Conservation (phyloP, 2,329 filamentous ascomycete species). For the Aspergillus jensenii region DNA sequence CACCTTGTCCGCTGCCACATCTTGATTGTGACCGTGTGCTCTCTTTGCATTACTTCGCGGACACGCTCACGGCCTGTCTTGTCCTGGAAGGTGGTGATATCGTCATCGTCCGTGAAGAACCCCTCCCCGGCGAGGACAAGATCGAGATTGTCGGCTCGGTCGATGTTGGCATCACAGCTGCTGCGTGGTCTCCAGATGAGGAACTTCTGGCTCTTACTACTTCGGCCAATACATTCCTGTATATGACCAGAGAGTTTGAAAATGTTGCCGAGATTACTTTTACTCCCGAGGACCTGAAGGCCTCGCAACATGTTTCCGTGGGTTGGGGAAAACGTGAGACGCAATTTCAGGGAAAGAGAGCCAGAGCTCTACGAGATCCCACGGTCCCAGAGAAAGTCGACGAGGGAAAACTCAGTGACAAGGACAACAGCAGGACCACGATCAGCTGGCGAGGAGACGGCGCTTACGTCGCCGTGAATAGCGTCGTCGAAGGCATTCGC, state of each 20-base stretch:
- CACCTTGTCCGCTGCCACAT: constrained; percentile 74
- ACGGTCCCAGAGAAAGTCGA: constrained; percentile 93
- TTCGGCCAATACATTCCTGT: constrained; percentile 72
- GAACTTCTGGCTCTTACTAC: constrained; percentile 85
- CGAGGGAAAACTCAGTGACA: constrained; percentile 70
- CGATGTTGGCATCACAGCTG: constrained; percentile 85
- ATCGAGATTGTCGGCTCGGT: constrained; percentile 96
- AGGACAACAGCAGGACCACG: constrained; percentile 69
- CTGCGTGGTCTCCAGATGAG: constrained; percentile 92
- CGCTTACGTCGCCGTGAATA: constrained; percentile 83
- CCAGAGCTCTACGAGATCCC: constrained; percentile 82
- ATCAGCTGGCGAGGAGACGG: constrained; percentile 97
- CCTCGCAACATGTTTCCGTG: constrained; percentile 92
- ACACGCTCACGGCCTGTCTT: constrained; percentile 74
- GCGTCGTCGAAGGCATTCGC: constrained; percentile 65
- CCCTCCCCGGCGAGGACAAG: constrained; percentile 65
- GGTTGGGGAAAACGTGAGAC: constrained; percentile 99
- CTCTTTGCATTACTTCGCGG: constrained; percentile 80
- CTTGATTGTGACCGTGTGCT: constrained; percentile 73
- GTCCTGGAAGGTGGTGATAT: constrained; percentile 91
- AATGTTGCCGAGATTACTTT: constrained; percentile 74
- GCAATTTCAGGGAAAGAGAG: constrained; percentile 91
- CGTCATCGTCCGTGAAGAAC: constrained; percentile 74
- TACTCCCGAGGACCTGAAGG: constrained; percentile 72
- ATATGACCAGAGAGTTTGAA: constrained; percentile 93